Base-by-base conservation (phyloP, 495 filamentous ascomycete species). In the Viridothelium virens region DNA sequence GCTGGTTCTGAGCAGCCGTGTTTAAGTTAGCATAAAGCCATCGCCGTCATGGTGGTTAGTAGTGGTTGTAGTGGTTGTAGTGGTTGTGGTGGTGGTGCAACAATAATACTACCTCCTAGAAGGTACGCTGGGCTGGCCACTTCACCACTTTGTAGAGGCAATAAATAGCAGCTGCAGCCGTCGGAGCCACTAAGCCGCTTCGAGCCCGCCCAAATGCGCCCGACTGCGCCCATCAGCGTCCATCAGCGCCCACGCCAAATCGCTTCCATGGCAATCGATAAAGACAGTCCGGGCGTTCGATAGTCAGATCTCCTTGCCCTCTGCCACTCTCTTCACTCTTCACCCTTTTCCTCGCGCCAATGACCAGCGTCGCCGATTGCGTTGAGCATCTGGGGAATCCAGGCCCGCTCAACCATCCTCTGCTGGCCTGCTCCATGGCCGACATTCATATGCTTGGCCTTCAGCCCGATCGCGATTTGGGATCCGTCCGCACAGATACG, bases 161-260 rank as follows among this genome's bases (percentile, higher is more conserved):
- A 59, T 59, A 59, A 59, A 59, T 59, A 59, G 53, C 53, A 59
- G 18, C 53, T 59, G 53, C 53, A 59, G 18, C 53, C 7, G 6
- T 59, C 25, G 53, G 25, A 34, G 53, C 11, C 36, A n/a, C 48
- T 59, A 36, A 59, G 25, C 31, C 18, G 31, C 53, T 59, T 59
- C 53, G 53, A 59, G 53, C 53, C 25, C 25, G 25, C 25, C 25
- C 25, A 25, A 25, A 25, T 25, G 25, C 25, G 25, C 25, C 25
- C 25, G 25, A 25, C 25, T 25, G 25, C 25, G 25, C 25, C 25
- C 25, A 25, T 25, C 25, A 25, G 25, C 10, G 11, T 59, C 25
- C 53, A 44, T 14, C 14, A 14, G 14, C 7, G 7, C 53, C 31
- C 14, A 3, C 53, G 53, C 18, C 53, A 31, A 34, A 59, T 59